Evolutionary conservation across 2,329 filamentous ascomycete species (phyloP).

Genomic region (Rhynchosporium graminicola): DNA sequence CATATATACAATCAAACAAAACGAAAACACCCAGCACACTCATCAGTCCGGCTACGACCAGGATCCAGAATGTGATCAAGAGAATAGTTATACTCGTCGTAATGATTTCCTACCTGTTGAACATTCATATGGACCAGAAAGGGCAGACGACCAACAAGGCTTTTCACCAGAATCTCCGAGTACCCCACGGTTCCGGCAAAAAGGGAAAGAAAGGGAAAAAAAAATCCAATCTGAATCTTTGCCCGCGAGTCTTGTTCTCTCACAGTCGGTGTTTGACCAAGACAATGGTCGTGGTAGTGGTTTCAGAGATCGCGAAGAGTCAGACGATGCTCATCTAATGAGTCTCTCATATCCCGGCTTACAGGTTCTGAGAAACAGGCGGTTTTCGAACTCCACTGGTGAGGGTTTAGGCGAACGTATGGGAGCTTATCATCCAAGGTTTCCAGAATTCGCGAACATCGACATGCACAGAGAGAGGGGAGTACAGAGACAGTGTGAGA

Average conservation of each 20-base stretch:
- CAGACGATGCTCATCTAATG: conserved; percentile 18
- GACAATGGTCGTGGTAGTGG: neutral
- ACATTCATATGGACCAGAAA: neutral
- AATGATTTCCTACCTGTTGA: conserved; percentile 34
- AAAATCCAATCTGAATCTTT: conserved; percentile 27
- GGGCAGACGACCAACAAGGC: neutral
- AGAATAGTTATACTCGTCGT: conserved; percentile 31
- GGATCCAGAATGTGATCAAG: conserved; percentile 10
- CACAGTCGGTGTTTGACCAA: neutral
- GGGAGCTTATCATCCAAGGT: conserved; percentile 30
- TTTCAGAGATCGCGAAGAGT: too few species aligned
- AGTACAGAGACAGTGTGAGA: conserved; percentile 46
- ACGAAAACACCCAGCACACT: too few species aligned
- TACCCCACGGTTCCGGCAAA: neutral
- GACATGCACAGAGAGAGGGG: neutral
- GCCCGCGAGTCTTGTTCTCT: conserved; percentile 15
- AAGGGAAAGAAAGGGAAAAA: neutral
- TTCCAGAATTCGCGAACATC: conserved; percentile 46
- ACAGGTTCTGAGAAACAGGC: neutral
- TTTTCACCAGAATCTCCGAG: neutral
- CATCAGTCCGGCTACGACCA: too few species aligned
- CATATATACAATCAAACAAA: too few species aligned
- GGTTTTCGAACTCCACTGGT: conserved; percentile 11
- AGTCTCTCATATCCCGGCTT: conserved; percentile 32
- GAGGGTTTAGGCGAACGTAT: neutral